These are phyloP conservation scores for Boletus pseudopeckii DNA, from an alignment of 768 basidiomycete species.

Conservation along the genomic window DNA sequence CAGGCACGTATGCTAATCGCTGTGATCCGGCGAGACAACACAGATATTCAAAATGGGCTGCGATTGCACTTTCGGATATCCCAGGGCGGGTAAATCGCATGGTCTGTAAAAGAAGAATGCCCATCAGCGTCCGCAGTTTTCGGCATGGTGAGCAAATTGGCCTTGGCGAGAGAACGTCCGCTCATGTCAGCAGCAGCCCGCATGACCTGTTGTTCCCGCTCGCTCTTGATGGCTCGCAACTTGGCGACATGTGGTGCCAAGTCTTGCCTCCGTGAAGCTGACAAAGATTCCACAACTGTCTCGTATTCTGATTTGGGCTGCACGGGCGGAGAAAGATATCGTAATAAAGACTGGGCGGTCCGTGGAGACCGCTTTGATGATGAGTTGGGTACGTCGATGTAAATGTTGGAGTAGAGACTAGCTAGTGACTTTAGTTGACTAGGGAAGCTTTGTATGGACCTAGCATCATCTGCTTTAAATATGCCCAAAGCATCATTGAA, in stretches of 20 bases:
- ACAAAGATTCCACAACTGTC: slow-evolving; percentile 50
- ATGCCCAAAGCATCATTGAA: slow-evolving; percentile 57
- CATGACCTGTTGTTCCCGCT: slow-evolving; percentile 76
- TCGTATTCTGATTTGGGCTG: slow-evolving; percentile 47
- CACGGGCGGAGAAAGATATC: slow-evolving; percentile 39
- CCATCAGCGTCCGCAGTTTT: not conserved
- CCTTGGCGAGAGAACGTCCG: slow-evolving; percentile 79
- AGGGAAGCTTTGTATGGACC: slow-evolving; percentile 52
- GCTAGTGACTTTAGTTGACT: slow-evolving; percentile 56
- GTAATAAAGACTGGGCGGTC: slow-evolving; percentile 54
- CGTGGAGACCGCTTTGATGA: slow-evolving; percentile 36
- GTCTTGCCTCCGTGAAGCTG: slow-evolving; percentile 42
- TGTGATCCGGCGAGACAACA: slow-evolving; percentile 78
- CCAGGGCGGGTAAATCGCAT: slow-evolving; percentile 72
- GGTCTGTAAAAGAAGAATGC: slow-evolving; percentile 44
- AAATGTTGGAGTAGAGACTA: slow-evolving; percentile 47
- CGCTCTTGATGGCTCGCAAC: slow-evolving; percentile 77
- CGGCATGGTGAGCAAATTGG: slow-evolving; percentile 27
- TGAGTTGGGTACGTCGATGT: slow-evolving; percentile 47
- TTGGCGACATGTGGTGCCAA: slow-evolving; percentile 69
- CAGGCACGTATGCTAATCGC: slow-evolving; percentile 94
- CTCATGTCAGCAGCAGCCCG: slow-evolving; percentile 85
- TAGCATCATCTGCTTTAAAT: slow-evolving; percentile 79
- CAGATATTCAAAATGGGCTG: slow-evolving; percentile 87
- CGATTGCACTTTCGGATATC: slow-evolving; percentile 56